Conservation (phyloP, 2,329 filamentous ascomycete genomes). For the Aspergillus viridinutans region DNA sequence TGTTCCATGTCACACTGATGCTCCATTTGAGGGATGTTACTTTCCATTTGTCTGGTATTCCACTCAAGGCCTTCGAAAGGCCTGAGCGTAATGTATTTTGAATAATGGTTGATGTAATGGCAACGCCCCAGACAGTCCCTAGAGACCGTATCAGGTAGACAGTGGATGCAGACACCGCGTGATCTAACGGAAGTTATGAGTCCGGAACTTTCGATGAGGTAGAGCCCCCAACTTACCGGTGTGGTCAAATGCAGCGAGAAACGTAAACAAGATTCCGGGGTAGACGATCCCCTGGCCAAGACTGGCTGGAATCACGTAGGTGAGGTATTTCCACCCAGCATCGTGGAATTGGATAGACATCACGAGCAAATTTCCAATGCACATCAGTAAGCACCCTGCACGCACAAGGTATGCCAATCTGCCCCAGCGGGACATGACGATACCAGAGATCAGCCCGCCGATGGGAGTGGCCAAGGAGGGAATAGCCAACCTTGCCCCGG, state of each 20-base stretch:
- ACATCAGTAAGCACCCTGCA: constrained; percentile 41
- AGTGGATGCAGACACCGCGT: constrained; percentile 59
- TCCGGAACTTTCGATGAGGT: not conserved
- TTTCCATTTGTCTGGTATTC: constrained; percentile 55
- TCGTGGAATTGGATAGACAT: constrained; percentile 41
- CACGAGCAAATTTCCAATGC: constrained; percentile 41
- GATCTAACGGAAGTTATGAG: constrained; percentile 41
- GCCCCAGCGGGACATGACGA: constrained; percentile 48
- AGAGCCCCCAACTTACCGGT: constrained; percentile 41
- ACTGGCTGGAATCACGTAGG: constrained; percentile 44
- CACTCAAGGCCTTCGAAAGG: constrained; percentile 51
- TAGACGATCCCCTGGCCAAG: constrained; percentile 47
- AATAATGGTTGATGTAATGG: constrained; percentile 58
- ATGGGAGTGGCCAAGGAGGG: constrained; percentile 45
- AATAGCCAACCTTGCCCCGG: constrained; percentile 42
- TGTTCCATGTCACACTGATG: not conserved
- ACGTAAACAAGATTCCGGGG: constrained; percentile 55
- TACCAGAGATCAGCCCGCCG: constrained; percentile 42
- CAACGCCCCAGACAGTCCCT: constrained; percentile 62
- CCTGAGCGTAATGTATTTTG: constrained; percentile 57
- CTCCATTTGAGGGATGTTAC: constrained; percentile 41
- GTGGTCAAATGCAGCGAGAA: constrained; percentile 60
- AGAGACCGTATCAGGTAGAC: constrained; percentile 62
- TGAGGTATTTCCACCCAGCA: constrained; percentile 43
- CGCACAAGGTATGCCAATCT: constrained; percentile 40